These are phyloP conservation scores for Panellus pusillus DNA, from an alignment of 768 basidiomycete species.

Conservation along the genomic window DNA sequence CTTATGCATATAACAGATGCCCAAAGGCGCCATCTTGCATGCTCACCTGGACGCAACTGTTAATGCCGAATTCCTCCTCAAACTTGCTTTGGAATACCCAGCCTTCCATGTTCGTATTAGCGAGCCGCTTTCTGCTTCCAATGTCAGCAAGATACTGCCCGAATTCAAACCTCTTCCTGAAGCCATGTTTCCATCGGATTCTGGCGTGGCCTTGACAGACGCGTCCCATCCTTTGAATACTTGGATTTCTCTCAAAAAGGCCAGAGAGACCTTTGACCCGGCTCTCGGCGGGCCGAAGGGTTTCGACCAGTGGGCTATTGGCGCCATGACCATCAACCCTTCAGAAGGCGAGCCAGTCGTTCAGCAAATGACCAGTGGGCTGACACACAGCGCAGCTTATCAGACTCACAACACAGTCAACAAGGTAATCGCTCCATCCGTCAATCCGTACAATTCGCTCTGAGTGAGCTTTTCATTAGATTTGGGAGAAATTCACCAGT, in stretches of 20 bases:
- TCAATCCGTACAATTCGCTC: not conserved
- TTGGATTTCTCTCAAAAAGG: slow-evolving; percentile 59
- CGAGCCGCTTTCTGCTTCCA: slow-evolving; percentile 38
- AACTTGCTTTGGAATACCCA: slow-evolving; percentile 55
- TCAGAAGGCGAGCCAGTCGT: slow-evolving; percentile 35
- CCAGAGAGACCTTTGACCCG: slow-evolving; percentile 51
- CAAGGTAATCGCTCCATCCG: slow-evolving; percentile 42
- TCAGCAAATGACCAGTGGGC: not conserved
- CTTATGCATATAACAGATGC: slow-evolving; percentile 51
- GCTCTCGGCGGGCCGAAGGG: slow-evolving; percentile 59
- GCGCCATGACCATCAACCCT: slow-evolving; percentile 65
- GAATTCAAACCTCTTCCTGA: slow-evolving; percentile 52
- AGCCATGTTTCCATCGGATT: slow-evolving; percentile 24
- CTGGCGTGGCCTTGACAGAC: slow-evolving; percentile 38
- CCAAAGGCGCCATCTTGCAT: slow-evolving; percentile 76
- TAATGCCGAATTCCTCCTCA: slow-evolving; percentile 49
- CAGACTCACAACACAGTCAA: slow-evolving; percentile 67
- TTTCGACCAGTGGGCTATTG: slow-evolving; percentile 68
- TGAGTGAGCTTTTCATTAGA: slow-evolving; percentile 39
- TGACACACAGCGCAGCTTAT: slow-evolving; percentile 44
- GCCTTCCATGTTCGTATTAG: slow-evolving; percentile 59
- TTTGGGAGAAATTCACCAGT: slow-evolving; percentile 71
- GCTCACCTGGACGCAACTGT: slow-evolving; percentile 76
- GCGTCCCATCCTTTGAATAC: slow-evolving; percentile 39
- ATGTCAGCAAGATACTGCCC: slow-evolving; percentile 46